phyloP scores from a whole-genome alignment of 148 eudicot species.

The Rhododendron williamsianum region DNA sequence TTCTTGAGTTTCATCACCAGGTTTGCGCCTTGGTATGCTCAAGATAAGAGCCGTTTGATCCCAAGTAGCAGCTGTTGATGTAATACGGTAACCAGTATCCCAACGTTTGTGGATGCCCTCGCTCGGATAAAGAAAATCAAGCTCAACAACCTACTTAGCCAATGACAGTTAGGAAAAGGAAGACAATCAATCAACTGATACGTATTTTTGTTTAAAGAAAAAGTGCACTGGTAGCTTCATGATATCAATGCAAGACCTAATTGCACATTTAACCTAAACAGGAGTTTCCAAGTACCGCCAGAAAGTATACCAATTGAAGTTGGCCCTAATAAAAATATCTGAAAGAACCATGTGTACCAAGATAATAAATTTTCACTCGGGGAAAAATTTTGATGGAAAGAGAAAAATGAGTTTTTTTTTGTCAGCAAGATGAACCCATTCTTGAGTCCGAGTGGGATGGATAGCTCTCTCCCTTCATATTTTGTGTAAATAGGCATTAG shows the following conservation, averaged over 20 bases:
- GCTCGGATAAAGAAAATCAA: slow-evolving; percentile 87
- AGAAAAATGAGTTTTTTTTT: too few relatives aligned
- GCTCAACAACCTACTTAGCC: slow-evolving; percentile 63
- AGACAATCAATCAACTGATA: slow-evolving; percentile 1
- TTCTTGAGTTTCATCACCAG: slow-evolving; percentile 81
- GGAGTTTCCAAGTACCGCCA: not conserved
- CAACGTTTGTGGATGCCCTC: slow-evolving; percentile 88
- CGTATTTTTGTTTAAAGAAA: not conserved
- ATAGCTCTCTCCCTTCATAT: too few relatives aligned
- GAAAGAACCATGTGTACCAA: not conserved
- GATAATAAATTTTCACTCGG: not conserved
- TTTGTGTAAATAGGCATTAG: too few relatives aligned
- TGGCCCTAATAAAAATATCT: not conserved
- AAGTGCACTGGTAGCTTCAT: not conserved
- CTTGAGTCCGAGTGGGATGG: too few relatives aligned
- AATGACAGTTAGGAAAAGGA: not conserved
- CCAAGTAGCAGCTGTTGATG: slow-evolving; percentile 68
- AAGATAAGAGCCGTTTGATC: slow-evolving; percentile 85
- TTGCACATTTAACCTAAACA: not conserved
- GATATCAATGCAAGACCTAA: not conserved
- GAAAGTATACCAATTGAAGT: not conserved
- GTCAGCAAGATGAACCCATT: too few relatives aligned
- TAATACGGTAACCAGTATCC: slow-evolving; percentile 78
- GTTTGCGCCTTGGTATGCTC: slow-evolving; percentile 80
- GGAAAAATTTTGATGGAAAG: too few relatives aligned